Conservation (phyloP, 83 land plant genomes). For the Diphasiastrum complanatum region DNA sequence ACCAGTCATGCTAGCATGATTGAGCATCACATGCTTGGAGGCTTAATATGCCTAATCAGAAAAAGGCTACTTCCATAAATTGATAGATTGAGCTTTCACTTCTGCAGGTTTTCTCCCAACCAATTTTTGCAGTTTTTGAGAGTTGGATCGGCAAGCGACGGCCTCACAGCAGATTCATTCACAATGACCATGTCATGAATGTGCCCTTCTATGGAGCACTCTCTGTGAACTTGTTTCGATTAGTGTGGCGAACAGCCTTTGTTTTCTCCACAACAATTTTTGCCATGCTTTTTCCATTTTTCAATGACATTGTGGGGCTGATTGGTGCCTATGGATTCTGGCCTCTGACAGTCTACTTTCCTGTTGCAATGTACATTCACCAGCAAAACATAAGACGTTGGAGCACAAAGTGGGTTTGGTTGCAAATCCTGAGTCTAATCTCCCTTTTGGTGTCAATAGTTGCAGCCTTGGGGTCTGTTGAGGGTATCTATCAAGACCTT, state of each 20-base stretch:
- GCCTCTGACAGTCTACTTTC: constrained; percentile 42
- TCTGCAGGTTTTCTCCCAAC: constrained; percentile 38
- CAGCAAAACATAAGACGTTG: constrained; percentile 26
- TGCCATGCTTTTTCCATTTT: constrained; percentile 44
- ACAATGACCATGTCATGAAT: constrained; percentile 1
- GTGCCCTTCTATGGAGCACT: not conserved
- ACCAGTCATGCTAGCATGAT: constrained; percentile 23
- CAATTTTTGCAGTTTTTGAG: constrained; percentile 25
- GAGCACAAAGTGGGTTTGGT: constrained; percentile 19
- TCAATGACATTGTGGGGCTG: constrained; percentile 41
- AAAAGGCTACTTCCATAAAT: no score
- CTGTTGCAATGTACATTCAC: constrained; percentile 34
- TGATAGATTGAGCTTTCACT: constrained; percentile 28
- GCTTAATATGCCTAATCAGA: no score
- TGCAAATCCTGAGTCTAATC: constrained; percentile 25
- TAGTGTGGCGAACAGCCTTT: constrained; percentile 26
- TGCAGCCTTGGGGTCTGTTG: constrained; percentile 34
- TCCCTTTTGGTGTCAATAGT: constrained; percentile 26
- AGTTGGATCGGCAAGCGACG: constrained; percentile 11
- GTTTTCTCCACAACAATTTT: constrained; percentile 32
- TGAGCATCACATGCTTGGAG: constrained; percentile 36
- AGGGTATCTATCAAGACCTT: constrained; percentile 19
- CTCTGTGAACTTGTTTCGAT: constrained; percentile 20
- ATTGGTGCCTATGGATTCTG: constrained; percentile 38
- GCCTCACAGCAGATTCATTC: constrained; percentile 6